Evolutionary conservation across 2,329 filamentous ascomycete species (phyloP), one percentile per base, ranked within the genome.

Genomic region (Fusarium proliferatum): DNA sequence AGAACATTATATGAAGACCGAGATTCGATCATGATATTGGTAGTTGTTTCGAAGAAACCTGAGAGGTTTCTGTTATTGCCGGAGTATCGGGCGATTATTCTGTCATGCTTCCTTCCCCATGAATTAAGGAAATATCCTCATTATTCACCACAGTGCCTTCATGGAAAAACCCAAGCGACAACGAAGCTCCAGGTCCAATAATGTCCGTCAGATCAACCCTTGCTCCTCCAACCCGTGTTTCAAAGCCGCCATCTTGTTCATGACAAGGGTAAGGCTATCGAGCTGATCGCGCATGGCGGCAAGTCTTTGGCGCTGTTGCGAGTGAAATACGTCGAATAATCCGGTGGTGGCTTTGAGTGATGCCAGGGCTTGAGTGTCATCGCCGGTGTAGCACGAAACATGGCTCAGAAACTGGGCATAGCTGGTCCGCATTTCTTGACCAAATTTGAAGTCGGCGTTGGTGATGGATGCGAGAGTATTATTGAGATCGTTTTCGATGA

Each of bases 141-240:
- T 9, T 6, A 17, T 19, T 12, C 13, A n/a, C 8, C 28, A 12
- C 13, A 11, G 13, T 16, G 23, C 10, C 9, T 28, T 10, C 9
- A 16, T 39, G 51, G 7, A 17, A 6, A 41, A 55, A 5, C 7
- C 5, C 23, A n/a, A 10, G 13, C 13, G 26, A 55, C 6, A 11
- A 39, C 33, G 8, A n/a, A 30, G 19, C 26, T 39, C 23, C 13
- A 13, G 7, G 5, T 13, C 5, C 7, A 21, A 39, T 38, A 3
- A 28, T 15, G 48, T 11, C 16, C 15, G 17, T 63, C 61, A 63
- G 12, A 63, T 41, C 28, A 63, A 3, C 13, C 36, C 30, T 19
- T 63, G 55, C 38, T 60, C 42, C 33, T 63, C 53, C 28, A 63
- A 34, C 21, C 17, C 28, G 3, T 63, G 61, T 23, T 63, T 63